Percentiles rank a stretch among this genome's conserved stretches.
These are phyloP conservation scores for Alternaria ventricosa DNA, from an alignment of 2,329 filamentous ascomycete species.

Conservation along the genomic window DNA sequence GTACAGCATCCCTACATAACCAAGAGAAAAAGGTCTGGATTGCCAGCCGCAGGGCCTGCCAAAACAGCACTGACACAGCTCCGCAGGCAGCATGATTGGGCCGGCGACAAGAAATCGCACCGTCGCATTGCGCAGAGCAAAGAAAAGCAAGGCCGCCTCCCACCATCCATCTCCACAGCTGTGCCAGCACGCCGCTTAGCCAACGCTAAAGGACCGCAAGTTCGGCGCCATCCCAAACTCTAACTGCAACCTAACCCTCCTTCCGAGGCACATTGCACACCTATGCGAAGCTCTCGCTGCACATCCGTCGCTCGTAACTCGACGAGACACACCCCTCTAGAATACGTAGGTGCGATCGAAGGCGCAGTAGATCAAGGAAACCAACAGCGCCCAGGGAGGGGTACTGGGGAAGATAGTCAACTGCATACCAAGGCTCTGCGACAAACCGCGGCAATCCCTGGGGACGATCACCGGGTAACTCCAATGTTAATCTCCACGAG, in stretches of 20 bases:
- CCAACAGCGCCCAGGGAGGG: background rate
- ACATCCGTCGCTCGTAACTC: background rate
- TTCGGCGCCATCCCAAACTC: background rate
- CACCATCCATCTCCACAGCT: background rate
- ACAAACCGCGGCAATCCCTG: background rate
- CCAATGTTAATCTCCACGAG: constrained; percentile 2
- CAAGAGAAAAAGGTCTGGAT: background rate
- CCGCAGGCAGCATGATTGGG: background rate
- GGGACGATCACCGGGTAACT: background rate
- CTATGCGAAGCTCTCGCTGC: background rate
- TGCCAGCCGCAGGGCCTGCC: background rate
- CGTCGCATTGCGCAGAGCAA: background rate
- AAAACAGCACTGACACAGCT: background rate
- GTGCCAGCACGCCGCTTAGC: background rate
- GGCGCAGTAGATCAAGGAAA: background rate
- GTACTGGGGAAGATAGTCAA: background rate
- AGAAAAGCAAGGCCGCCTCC: background rate
- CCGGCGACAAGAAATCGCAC: background rate
- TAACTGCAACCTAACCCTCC: background rate
- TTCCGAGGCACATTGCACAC: background rate
- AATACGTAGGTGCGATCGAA: background rate
- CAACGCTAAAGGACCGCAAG: background rate
- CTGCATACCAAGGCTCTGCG: background rate
- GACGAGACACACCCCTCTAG: background rate
- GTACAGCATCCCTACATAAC: background rate